Evolutionary conservation across 1,284 basidiomycete genomes (phyloP).

Genomic region (Leccinum fuscescens): DNA sequence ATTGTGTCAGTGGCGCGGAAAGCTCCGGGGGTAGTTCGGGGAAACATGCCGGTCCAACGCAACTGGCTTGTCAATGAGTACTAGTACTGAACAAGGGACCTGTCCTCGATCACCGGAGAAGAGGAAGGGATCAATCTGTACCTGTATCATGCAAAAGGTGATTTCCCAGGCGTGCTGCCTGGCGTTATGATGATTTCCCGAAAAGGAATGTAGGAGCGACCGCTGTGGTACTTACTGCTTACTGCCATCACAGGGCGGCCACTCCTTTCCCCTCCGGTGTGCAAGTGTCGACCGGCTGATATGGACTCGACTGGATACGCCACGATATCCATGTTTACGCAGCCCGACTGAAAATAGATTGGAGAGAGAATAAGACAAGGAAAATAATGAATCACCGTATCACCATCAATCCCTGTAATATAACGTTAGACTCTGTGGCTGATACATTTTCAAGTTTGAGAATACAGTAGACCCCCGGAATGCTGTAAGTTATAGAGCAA

Average conservation of each 20-base stretch:
- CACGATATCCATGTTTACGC: not conserved
- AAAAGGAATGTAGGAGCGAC: not conserved
- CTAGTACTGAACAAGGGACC: not conserved
- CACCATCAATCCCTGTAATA: not conserved
- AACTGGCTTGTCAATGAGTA: not conserved
- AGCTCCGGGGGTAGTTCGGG: not conserved
- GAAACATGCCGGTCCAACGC: not conserved
- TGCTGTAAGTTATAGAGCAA: not conserved
- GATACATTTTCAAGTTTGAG: not conserved
- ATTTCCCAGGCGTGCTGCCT: not conserved
- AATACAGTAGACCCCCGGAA: not conserved
- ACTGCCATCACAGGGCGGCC: not conserved
- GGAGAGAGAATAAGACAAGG: not conserved
- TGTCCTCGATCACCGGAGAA: conserved; percentile 1
- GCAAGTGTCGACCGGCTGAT: not conserved
- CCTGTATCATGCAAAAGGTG: not conserved
- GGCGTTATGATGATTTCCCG: not conserved
- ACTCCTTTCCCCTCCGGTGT: not conserved
- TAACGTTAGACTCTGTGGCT: not conserved
- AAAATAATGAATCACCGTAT: not conserved
- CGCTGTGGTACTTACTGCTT: not conserved
- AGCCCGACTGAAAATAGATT: not conserved
- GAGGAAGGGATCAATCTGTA: not conserved
- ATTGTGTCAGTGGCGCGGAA: not conserved
- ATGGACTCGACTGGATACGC: not conserved